Base-by-base conservation (phyloP, 441 rosid species). In the Cnidoscolus chayamansa region DNA sequence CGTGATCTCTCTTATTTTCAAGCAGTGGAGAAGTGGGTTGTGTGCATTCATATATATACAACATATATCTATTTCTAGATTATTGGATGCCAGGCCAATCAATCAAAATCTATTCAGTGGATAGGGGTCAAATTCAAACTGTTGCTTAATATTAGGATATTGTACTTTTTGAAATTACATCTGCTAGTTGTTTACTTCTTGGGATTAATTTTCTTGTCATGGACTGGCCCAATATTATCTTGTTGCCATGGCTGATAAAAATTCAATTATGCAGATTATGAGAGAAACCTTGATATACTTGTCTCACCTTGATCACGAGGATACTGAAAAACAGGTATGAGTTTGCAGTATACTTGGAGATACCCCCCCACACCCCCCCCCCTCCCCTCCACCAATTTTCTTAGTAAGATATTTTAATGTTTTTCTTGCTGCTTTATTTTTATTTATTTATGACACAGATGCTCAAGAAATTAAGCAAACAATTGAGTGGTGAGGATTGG, bases 401-500 rank as follows among this genome's bases (percentile, higher is more conserved):
- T 2, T 74, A 31, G 30, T 7, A 0, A 12, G 53, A 48, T 51
- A 43, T 54, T 74, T 25, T 30, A 57, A 63, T 9, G 40, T 45
- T 47, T 49, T 62, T 70, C 35, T 48, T 47, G 59, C 35, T 73
- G 67, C n/a, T 77, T 62, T 11, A 51, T 40, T 40, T 40, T 40
- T 40, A 40, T 40, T 74, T 51, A 74, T 72, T 57, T 73, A 20
- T 62, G 10, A 59, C 8, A 55, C 75, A 96, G 99, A 96, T 96
- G 98, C 77, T 96, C 75, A 90, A 85, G 88, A 96, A 96, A 81
- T 86, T 96, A 71, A 92, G 89, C 72, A 96, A 96, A 85, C 99
- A 94, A 82, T 77, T 92, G 84, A 92, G 87, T 73, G 97, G 98
- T 76, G 98, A 96, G 84, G 99, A 96, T 80, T 96, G 98, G 98